Percentiles rank a stretch among this genome's conserved stretches.
Conservation (phyloP, 2,329 filamentous ascomycete genomes). For the Pyricularia sp. region DNA sequence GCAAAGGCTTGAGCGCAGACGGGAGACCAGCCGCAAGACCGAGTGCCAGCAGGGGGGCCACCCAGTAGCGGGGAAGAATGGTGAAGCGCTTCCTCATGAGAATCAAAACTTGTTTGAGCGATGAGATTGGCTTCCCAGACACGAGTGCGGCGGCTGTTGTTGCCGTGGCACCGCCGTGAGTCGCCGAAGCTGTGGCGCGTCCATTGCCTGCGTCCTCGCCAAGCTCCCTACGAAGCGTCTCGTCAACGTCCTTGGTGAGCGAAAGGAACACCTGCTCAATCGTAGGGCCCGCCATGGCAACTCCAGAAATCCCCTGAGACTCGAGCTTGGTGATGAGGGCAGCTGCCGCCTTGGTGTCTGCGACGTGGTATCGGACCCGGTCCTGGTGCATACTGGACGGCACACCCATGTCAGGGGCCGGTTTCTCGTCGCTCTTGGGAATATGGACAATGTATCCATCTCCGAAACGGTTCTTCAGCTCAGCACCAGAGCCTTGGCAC, state of each 20-base stretch:
- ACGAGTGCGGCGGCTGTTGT: constrained; percentile 33
- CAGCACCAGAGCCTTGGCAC: constrained; percentile 74
- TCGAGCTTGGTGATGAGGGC: constrained; percentile 63
- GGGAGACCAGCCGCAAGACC: constrained; percentile 69
- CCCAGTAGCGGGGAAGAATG: constrained; percentile 67
- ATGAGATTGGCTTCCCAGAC: constrained; percentile 61
- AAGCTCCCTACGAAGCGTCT: constrained; percentile 26
- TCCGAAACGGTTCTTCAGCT: constrained; percentile 72
- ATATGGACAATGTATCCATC: constrained; percentile 79
- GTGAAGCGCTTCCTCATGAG: constrained; percentile 70
- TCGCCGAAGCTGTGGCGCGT: neutral
- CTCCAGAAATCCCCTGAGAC: constrained; percentile 57
- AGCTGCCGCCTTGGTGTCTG: constrained; percentile 61
- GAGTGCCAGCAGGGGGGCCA: constrained; percentile 68
- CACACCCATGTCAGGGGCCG: constrained; percentile 44
- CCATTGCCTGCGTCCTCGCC: neutral
- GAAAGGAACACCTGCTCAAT: constrained; percentile 90
- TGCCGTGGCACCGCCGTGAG: neutral
- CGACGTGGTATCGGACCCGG: constrained; percentile 62
- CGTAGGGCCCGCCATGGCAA: constrained; percentile 78
- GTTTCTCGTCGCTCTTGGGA: constrained; percentile 42
- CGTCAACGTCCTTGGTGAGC: constrained; percentile 68
- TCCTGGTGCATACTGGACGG: constrained; percentile 55
- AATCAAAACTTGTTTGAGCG: constrained; percentile 60
- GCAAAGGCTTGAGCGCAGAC: constrained; percentile 34